Conservation (phyloP, 2,329 filamentous ascomycete species). For the Claviceps capensis region DNA sequence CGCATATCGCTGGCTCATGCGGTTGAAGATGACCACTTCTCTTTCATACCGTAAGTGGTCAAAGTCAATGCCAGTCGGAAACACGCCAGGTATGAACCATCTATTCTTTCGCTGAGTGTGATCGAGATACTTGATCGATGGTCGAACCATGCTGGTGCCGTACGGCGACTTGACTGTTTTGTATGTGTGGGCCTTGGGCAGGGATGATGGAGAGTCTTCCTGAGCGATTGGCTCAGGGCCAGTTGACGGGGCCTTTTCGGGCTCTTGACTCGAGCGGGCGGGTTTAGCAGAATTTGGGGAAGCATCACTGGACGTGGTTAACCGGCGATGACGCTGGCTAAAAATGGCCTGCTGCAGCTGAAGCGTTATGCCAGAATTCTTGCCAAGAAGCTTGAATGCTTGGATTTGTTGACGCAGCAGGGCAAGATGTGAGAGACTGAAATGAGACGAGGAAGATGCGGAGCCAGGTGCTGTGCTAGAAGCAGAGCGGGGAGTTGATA, state of each 20-base stretch:
- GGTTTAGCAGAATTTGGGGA: constrained; percentile 23
- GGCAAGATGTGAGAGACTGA: constrained; percentile 65
- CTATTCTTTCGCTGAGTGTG: constrained; percentile 66
- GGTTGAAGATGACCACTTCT: constrained; percentile 79
- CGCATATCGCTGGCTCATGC: constrained; percentile 70
- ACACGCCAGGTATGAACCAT: constrained; percentile 71
- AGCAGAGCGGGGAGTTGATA: constrained; percentile 22
- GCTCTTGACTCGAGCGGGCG: constrained; percentile 18
- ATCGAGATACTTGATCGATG: constrained; percentile 62
- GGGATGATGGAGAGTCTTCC: constrained; percentile 15
- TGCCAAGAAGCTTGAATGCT: constrained; percentile 80
- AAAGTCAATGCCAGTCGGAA: constrained; percentile 78
- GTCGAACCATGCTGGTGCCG: constrained; percentile 35
- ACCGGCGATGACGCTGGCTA: constrained; percentile 53
- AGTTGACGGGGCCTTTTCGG: constrained; percentile 22
- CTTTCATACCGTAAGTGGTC: constrained; percentile 76
- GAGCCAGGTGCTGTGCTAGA: constrained; percentile 18
- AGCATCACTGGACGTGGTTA: constrained; percentile 36
- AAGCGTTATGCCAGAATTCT: constrained; percentile 69
- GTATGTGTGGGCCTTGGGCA: constrained; percentile 39
- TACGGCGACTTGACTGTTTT: constrained; percentile 68
- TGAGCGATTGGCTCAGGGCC: constrained; percentile 21
- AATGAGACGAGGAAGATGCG: constrained; percentile 38
- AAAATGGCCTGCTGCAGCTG: constrained; percentile 75
- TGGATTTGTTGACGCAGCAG: constrained; percentile 75